Base-by-base conservation (phyloP, 2,329 filamentous ascomycete genomes). In the Ploettnerulaceae sp. region DNA sequence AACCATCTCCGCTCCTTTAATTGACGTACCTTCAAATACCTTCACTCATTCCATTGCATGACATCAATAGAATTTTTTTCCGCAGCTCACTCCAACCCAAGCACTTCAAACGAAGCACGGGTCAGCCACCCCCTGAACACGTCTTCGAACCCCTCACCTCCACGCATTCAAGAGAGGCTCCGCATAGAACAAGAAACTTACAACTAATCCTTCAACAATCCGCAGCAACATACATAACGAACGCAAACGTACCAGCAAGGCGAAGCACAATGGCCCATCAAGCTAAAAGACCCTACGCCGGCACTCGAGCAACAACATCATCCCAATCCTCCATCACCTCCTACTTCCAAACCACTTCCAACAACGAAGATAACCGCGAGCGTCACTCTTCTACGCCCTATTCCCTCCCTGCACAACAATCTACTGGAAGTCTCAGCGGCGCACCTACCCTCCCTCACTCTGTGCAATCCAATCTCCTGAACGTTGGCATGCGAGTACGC, bases 401-500 rank as follows among this genome's bases (percentile, higher is more conserved):
- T 74, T 20, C 68, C 69, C 21, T 66, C 61, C 22, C 48, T 24
- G 22, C 32, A 31, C 38, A 45, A 4, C 28, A 29, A 43, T 18
- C 34, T 29, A 38, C 36, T 4, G 7, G 21, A 28, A 11, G 43
- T 59, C 12, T 55, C 55, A 4, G 21, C 49, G 8, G 24, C 51
- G 8, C 38, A 28, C 45, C 55, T 4, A 5, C 42, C 56, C 68
- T 63, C 24, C 63, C 67, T 7, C 67, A 71, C 12, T 78, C 80
- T 3, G 58, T 94, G 24, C 88, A 95, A 67, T 76, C 89, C 26
- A 86, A 86, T 52, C 81, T 97, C n/a, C 74, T 96, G 32, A 87
- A 77, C 59, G 91, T 97, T 54, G 91, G 91, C 60, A 96, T 96
- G 89, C 84, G 91, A 18, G 77, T 97, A 40, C 85, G 91, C 63